These are phyloP conservation scores for Diaporthe amygdali DNA, from an alignment of 2,329 filamentous ascomycete species.

Conservation along the genomic window DNA sequence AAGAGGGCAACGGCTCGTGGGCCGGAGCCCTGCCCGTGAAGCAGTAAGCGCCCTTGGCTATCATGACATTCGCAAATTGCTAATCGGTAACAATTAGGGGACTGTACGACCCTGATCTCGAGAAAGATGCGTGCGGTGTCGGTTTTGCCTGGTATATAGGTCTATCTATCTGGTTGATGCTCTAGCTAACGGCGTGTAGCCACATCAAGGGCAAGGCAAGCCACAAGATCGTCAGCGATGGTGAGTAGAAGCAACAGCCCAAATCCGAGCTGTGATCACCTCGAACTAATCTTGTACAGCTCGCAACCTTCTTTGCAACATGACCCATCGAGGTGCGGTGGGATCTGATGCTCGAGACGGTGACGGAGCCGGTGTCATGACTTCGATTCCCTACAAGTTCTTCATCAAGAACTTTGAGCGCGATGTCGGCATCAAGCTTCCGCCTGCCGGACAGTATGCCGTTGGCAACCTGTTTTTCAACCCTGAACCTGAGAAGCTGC, in stretches of 20 bases:
- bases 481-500: slow-evolving; percentile 87
- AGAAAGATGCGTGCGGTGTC: slow-evolving; percentile 99
- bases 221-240: slow-evolving; percentile 99
- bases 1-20: slow-evolving; percentile 86
- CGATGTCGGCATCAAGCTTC: slow-evolving; percentile 86
- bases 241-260: slow-evolving; percentile 54
- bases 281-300: slow-evolving; percentile 54
- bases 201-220: slow-evolving; percentile 97
- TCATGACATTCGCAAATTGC: neutral
- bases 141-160: slow-evolving; percentile 88
- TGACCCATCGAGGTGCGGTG: slow-evolving; percentile 98
- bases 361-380: slow-evolving; percentile 99
- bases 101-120: slow-evolving; percentile 92
- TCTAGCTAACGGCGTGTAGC: slow-evolving; percentile 50
- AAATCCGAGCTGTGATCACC: neutral
- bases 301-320: slow-evolving; percentile 96
- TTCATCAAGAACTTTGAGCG: slow-evolving; percentile 98
- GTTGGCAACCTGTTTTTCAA: slow-evolving; percentile 99
- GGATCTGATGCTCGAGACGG: slow-evolving; percentile 97
- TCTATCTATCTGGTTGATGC: neutral
- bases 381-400: slow-evolving; percentile 96
- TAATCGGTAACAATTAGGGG: slow-evolving; percentile 52
- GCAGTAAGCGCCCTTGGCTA: slow-evolving; percentile 62
- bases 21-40: slow-evolving; percentile 94
- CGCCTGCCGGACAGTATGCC: slow-evolving; percentile 90